Evolutionary conservation across 805 yeast genomes (phyloP).

Genomic region (Pichia californica): DNA sequence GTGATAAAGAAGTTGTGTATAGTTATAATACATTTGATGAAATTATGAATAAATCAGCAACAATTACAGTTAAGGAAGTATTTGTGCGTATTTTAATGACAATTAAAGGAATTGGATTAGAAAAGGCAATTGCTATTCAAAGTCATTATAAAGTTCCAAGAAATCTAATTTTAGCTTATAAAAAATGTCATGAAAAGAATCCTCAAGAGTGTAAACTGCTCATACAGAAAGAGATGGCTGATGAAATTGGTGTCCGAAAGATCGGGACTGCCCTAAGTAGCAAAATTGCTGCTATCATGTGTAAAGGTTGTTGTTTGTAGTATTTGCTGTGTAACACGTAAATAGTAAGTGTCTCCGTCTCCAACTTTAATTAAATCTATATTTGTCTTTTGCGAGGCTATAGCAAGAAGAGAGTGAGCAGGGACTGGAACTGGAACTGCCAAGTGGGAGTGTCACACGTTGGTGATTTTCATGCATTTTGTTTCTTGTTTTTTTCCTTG

Average conservation of each 20-base stretch:
- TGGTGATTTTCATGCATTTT: too few relatives aligned
- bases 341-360: too few relatives aligned
- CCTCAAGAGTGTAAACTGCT: neutral
- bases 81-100: conserved; percentile 74
- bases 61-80: conserved; percentile 69
- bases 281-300: conserved; percentile 1
- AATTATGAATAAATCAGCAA: conserved; percentile 60
- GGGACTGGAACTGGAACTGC: too few relatives aligned
- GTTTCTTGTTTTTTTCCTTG: too few relatives aligned
- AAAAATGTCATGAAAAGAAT: conserved; percentile 10
- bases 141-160: conserved; percentile 63
- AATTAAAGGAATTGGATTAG: conserved; percentile 73
- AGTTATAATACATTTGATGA: conserved; percentile 53
- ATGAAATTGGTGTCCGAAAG: conserved; percentile 4
- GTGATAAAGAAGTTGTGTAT: conserved; percentile 36
- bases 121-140: conserved; percentile 79
- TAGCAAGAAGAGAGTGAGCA: too few relatives aligned
- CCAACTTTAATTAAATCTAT: too few relatives aligned
- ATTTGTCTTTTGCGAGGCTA: too few relatives aligned
- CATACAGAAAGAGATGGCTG: neutral
- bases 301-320: neutral
- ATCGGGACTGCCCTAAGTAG: conserved; percentile 1
- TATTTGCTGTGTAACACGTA: neutral
- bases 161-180: conserved; percentile 37
- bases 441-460: too few relatives aligned